Conservation (phyloP, 768 basidiomycete species). For the Suillus discolor region DNA sequence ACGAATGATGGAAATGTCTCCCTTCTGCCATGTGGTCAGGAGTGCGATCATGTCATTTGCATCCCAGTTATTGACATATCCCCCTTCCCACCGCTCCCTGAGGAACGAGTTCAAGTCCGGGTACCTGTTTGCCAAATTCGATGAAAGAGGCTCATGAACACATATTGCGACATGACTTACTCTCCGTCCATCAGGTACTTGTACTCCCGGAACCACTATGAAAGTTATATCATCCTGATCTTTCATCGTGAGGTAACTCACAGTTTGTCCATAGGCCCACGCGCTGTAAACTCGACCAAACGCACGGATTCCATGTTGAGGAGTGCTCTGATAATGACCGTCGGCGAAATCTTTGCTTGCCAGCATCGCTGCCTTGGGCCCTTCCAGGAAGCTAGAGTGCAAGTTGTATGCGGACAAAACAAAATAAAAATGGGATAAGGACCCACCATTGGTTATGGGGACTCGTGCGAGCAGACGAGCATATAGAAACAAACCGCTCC, state of each 20-base stretch:
- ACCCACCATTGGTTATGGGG: constrained; percentile 55
- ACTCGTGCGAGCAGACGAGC: constrained; percentile 58
- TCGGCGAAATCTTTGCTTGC: constrained; percentile 57
- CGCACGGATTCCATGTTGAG: constrained; percentile 54
- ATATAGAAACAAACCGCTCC: constrained; percentile 46
- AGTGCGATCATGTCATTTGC: constrained; percentile 57
- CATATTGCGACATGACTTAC: constrained; percentile 27
- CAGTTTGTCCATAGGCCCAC: constrained; percentile 63
- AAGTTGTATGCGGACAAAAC: neutral
- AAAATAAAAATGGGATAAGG: neutral
- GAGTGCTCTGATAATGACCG: constrained; percentile 52
- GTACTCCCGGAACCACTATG: constrained; percentile 58
- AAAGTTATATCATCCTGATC: neutral
- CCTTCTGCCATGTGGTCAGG: constrained; percentile 52
- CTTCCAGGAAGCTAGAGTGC: constrained; percentile 56
- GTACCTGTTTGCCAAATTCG: constrained; percentile 35
- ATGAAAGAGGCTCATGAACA: neutral
- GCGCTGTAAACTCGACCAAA: constrained; percentile 61
- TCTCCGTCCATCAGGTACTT: constrained; percentile 44
- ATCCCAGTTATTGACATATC: constrained; percentile 49
- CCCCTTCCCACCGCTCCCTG: constrained; percentile 52
- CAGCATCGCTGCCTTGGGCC: constrained; percentile 55
- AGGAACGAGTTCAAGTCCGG: constrained; percentile 51
- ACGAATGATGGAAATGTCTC: constrained; percentile 50
- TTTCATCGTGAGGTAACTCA: constrained; percentile 25